Percentiles rank a stretch among this genome's conserved stretches.
Evolutionary conservation across 2,329 filamentous ascomycete species (phyloP).

Genomic region (Aspergillus brunneoviolaceus): DNA sequence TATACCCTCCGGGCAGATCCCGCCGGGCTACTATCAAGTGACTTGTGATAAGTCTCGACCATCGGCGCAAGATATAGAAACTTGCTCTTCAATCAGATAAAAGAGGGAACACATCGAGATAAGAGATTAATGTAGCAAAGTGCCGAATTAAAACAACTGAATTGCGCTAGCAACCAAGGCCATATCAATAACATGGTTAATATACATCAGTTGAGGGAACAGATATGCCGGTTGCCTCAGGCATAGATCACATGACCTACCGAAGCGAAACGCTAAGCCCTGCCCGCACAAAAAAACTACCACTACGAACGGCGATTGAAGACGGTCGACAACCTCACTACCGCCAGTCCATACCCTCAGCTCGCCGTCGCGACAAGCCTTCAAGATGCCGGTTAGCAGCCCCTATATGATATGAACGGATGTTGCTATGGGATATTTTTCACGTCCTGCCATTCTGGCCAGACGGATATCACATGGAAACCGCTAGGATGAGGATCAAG

Average conservation of each 20-base stretch:
- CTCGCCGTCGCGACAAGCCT: slow-evolving; percentile 44
- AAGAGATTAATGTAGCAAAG: no score
- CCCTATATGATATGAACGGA: slow-evolving; percentile 3
- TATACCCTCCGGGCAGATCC: background rate
- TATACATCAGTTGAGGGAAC: background rate
- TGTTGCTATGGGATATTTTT: background rate
- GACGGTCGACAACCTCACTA: slow-evolving; percentile 37
- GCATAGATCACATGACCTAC: slow-evolving; percentile 35
- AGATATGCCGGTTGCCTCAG: slow-evolving; percentile 17
- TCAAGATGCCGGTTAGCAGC: slow-evolving; percentile 57
- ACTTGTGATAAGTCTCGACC: no score
- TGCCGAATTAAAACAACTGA: no score
- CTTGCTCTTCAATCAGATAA: no score
- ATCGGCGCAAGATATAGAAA: no score
- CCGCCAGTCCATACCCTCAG: slow-evolving; percentile 35
- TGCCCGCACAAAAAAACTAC: slow-evolving; percentile 43
- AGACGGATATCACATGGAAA: background rate
- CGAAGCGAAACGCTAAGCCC: slow-evolving; percentile 43
- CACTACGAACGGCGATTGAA: slow-evolving; percentile 26
- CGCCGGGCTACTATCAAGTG: background rate
- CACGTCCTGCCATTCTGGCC: background rate
- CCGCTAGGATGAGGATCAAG: background rate
- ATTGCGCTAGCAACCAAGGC: no score
- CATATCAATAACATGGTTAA: background rate
- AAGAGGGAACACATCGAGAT: no score